Conservation (phyloP, 768 basidiomycete species). For the Dentipellis fragilis region DNA sequence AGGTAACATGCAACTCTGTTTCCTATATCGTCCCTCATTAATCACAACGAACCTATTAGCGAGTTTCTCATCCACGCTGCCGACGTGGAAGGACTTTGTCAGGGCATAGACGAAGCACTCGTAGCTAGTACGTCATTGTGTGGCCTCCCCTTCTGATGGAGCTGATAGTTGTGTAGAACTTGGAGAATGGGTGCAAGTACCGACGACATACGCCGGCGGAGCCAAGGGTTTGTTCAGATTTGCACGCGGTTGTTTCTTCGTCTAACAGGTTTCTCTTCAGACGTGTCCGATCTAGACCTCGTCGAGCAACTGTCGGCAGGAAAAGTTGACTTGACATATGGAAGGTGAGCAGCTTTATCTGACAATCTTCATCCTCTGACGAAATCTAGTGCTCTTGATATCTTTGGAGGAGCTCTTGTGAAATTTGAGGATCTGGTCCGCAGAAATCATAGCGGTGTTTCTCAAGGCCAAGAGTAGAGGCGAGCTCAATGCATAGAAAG, state of each 20-base stretch:
- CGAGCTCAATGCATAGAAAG: background rate
- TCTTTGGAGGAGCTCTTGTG: constrained; percentile 60
- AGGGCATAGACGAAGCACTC: constrained; percentile 88
- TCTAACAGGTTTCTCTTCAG: constrained; percentile 27
- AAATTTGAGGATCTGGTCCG: constrained; percentile 45
- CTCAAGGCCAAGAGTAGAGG: background rate
- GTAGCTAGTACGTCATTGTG: constrained; percentile 45
- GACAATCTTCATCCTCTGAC: background rate
- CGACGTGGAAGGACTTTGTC: constrained; percentile 96
- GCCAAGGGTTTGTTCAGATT: constrained; percentile 55
- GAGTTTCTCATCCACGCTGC: constrained; percentile 96
- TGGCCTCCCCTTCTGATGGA: background rate
- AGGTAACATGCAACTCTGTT: constrained; percentile 33
- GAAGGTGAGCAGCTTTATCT: constrained; percentile 39
- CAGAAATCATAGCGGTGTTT: constrained; percentile 4
- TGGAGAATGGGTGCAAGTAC: constrained; percentile 85
- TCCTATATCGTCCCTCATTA: background rate
- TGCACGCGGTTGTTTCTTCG: background rate
- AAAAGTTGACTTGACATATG: constrained; percentile 79
- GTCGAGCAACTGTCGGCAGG: constrained; percentile 77
- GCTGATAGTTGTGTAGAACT: constrained; percentile 41
- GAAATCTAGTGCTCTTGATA: constrained; percentile 45
- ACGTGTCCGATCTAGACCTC: constrained; percentile 67
- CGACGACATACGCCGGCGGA: constrained; percentile 95
- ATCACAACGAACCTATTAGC: constrained; percentile 27